These are phyloP conservation scores for Gossypium sturtianum DNA, from an alignment of 345 rosid species.

Conservation along the genomic window DNA sequence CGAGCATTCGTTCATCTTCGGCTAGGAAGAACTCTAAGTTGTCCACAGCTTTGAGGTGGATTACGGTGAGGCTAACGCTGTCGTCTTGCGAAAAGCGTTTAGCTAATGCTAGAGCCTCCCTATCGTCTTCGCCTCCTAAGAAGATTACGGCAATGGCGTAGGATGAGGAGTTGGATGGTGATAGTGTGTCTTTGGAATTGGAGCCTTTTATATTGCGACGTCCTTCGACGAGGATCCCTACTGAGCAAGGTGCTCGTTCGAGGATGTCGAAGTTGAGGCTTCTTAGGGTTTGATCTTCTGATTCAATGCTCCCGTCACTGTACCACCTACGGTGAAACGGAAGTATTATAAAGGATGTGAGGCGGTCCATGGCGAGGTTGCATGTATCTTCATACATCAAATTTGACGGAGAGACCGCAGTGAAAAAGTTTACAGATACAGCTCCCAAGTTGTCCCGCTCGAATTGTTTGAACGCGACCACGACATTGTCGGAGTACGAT, in stretches of 20 bases:
- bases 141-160: not conserved
- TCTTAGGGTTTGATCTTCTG: conserved; percentile 19
- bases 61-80: not conserved
- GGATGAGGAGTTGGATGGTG: not conserved
- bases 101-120: not conserved
- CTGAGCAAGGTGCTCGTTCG: conserved; percentile 36
- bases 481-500: conserved; percentile 12
- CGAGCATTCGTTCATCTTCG: not conserved
- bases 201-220: conserved; percentile 11
- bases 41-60: not conserved
- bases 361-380: conserved; percentile 25
- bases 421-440: conserved; percentile 14
- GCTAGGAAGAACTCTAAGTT: not conserved
- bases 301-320: conserved; percentile 19
- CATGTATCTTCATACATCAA: conserved; percentile 34
- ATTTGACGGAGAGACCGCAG: conserved; percentile 29
- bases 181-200: no score
- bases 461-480: conserved; percentile 22
- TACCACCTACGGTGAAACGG: conserved; percentile 37
- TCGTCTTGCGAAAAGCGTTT: not conserved
- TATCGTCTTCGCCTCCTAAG: not conserved
- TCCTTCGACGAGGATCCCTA: conserved; percentile 26
- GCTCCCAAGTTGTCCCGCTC: conserved; percentile 12
- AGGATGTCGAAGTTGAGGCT: conserved; percentile 24
- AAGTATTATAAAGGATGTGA: conserved; percentile 26